These are phyloP conservation scores for Sarcodon sp. DNA, from an alignment of 768 basidiomycete genomes.

Conservation along the genomic window DNA sequence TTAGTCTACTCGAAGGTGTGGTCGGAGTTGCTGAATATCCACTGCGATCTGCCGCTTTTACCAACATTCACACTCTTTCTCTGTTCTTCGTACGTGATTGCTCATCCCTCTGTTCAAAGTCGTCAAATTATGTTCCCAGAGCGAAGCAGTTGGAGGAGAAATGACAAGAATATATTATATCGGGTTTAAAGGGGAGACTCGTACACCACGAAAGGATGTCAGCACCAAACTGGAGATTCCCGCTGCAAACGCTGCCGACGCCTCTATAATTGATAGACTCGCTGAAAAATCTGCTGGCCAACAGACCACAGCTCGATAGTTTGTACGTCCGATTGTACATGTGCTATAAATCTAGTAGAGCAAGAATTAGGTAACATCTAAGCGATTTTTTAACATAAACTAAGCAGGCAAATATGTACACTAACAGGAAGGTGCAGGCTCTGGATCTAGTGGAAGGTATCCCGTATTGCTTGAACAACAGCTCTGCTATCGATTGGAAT, in stretches of 20 bases:
- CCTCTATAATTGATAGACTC: constrained; percentile 46
- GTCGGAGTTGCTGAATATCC: constrained; percentile 65
- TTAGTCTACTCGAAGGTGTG: constrained; percentile 61
- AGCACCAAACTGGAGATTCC: constrained; percentile 58
- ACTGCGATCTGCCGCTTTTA: constrained; percentile 59
- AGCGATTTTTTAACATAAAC: neutral
- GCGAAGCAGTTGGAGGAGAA: constrained; percentile 55
- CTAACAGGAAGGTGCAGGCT: neutral
- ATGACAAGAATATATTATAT: constrained; percentile 60
- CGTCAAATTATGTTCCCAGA: constrained; percentile 23
- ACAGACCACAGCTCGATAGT: constrained; percentile 48
- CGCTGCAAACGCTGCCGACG: constrained; percentile 72
- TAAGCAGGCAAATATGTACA: neutral
- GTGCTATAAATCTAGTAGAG: no score
- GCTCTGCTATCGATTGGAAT: constrained; percentile 24
- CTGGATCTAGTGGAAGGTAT: neutral
- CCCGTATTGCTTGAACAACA: constrained; percentile 26
- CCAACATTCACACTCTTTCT: constrained; percentile 61
- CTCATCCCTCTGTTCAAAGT: constrained; percentile 3
- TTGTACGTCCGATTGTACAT: no score
- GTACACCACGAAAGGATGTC: constrained; percentile 40
- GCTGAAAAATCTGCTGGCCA: constrained; percentile 42
- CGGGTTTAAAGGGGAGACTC: constrained; percentile 71
- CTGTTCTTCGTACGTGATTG: constrained; percentile 61
- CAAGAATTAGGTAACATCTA: neutral